phyloP scores from a whole-genome alignment of 805 yeast genomes.

The Kuraishia borneana region DNA sequence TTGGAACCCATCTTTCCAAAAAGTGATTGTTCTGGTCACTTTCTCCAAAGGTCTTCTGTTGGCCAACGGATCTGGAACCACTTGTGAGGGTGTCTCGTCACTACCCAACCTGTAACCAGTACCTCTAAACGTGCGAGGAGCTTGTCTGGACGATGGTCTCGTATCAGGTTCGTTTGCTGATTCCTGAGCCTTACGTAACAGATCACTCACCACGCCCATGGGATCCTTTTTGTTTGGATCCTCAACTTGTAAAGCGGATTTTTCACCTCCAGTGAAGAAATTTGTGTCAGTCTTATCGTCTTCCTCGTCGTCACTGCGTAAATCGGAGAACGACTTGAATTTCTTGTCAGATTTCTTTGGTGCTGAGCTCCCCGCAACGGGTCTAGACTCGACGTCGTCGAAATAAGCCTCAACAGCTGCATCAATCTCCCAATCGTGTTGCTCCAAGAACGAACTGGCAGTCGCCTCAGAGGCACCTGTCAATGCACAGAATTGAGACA shows the following conservation, averaged over 20 bases:
- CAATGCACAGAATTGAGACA: slow-evolving; percentile 22
- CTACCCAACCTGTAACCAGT: slow-evolving; percentile 44
- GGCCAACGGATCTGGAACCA: slow-evolving; percentile 19
- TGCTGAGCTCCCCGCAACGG: slow-evolving; percentile 2
- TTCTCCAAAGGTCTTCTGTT: slow-evolving; percentile 23
- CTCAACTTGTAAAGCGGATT: slow-evolving; percentile 70
- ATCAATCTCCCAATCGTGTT: slow-evolving; percentile 17
- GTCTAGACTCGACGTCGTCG: slow-evolving; percentile 3
- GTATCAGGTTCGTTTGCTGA: slow-evolving; percentile 40
- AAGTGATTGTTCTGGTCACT: slow-evolving; percentile 74
- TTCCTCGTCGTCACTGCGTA: slow-evolving; percentile 20
- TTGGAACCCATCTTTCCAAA: slow-evolving; percentile 95
- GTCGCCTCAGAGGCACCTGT: slow-evolving; percentile 24
- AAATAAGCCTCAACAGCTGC: slow-evolving; percentile 4
- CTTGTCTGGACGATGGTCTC: slow-evolving; percentile 11
- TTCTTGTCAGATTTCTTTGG: slow-evolving; percentile 1
- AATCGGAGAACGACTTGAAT: slow-evolving; percentile 20
- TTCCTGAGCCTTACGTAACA: slow-evolving; percentile 58
- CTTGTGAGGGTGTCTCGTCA: slow-evolving; percentile 22
- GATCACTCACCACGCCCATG: slow-evolving; percentile 35
- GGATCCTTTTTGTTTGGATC: slow-evolving; percentile 43
- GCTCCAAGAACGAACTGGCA: slow-evolving; percentile 24
- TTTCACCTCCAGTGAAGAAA: slow-evolving; percentile 53
- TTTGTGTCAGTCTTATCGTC: slow-evolving; percentile 24
- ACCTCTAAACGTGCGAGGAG: slow-evolving; percentile 28